Base-by-base conservation (phyloP, 1,284 basidiomycete genomes). In the Coniophora puteana region DNA sequence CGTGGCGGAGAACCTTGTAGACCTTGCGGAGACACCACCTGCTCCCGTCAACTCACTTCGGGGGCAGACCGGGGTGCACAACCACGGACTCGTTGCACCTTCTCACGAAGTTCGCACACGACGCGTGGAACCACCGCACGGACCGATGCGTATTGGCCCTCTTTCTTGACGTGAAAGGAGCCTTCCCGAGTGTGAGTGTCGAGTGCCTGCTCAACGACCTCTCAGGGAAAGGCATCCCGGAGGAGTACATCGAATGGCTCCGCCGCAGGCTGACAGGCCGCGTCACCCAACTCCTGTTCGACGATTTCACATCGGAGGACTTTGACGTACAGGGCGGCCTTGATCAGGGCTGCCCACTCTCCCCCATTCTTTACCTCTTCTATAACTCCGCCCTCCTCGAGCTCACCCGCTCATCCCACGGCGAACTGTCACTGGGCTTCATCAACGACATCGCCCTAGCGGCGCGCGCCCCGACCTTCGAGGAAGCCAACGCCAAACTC, bases 81-180 rank as follows among this genome's bases (percentile, higher is more conserved):
- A 68, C 69, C 0, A 62, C 59, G 0, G 67, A 72, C 49, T 54
- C 66, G 2, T 41, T 70, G 2, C 62, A 65, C 38, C 44, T 55
- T 4, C 43, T 69, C 2, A 51, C 48, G 13, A 50, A 57, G 11
- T 53, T 33, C 2, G 46, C 65, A 29, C 66, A 63, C 40, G 51
- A 63, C 23, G 60, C 65, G 5, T 70, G 65, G 67, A 65, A 53
- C 0, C 34, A 36, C 20, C 3, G 8, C 8, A 36, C 34, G 5
- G 34, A 36, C 21, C 16, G 22, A 10, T 23, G 7, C 12, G 34
- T 36, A 10, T 52, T 55, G 0, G 51, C 53, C 0, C 44, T 71
- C 0, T 66, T 67, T 44, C 53, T 69, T 1, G 66, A 71, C 45
- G 56, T 72, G n/a, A 57, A 67, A 48, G 62, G 58, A 0, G 67